Base-by-base conservation (phyloP, 352 stramenopile genomes). In the Plasmopara muralis region DNA sequence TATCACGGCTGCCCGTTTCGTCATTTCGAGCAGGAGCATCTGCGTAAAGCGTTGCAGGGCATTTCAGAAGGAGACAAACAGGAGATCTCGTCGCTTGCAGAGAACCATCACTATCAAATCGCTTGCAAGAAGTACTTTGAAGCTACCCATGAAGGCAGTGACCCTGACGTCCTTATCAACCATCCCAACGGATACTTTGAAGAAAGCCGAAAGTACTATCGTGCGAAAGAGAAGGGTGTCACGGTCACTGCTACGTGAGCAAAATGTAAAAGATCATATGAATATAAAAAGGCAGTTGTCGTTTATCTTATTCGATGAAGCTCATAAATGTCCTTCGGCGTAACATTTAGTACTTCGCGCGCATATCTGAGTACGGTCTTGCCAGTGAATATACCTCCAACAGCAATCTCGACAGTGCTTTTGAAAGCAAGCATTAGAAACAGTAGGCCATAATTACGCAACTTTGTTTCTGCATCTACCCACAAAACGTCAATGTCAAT, bases 141-240 rank as follows among this genome's bases (percentile, higher is more conserved):
- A 69, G 85, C 87, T 18, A 89, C 81, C 15, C 95, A 99, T 70
- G 74, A 84, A 0, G 72, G 85, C 6, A 76, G 62, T 18, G 77
- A 91, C 41, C 64, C 72, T 10, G 89, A 96, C 51, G 84, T 96
- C 33, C 95, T 99, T 49, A 94, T 97, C 37, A 98, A 98, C 72
- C 97, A 99, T 76, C 97, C 97, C 13, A 99, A 99, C 68, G 91
- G 88, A 34, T 99, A 93, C 85, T 98, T 98, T 56, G 86, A 97
- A 48, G 92, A 98, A 30, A 97, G 84, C 64, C 86, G 94, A 50
- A 89, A 94, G 47, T 98, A 97, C 63, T 85, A 96, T 56, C 87
- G 80, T 7, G 69, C 75, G 40, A 96, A 93, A 68, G 86, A 78
- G 41, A 81, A 81, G 49, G 69, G 68, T 20, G 67, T 86, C 28